phyloP scores from a whole-genome alignment of 805 yeast species.

The Suhomyces emberorum region DNA sequence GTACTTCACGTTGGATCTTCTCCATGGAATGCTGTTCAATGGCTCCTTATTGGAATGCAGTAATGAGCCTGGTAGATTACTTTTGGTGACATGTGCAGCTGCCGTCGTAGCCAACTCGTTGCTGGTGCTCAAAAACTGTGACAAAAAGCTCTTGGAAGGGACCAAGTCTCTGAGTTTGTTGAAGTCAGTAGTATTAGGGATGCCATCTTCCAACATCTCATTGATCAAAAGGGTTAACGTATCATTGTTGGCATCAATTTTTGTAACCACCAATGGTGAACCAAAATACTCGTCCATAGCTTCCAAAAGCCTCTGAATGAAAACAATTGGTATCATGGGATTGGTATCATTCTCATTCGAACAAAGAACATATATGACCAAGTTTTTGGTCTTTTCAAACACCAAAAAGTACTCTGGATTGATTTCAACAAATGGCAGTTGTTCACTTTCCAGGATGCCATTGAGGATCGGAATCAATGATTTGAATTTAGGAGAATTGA shows the following conservation, averaged over 20 bases:
- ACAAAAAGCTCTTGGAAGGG: constrained; percentile 58
- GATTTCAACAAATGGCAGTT: constrained; percentile 25
- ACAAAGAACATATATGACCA: constrained; percentile 29
- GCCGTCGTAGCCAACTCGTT: constrained; percentile 31
- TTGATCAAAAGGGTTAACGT: constrained; percentile 66
- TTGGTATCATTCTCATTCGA: constrained; percentile 25
- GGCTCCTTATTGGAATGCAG: constrained; percentile 1
- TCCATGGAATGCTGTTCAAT: constrained; percentile 62
- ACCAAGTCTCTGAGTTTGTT: constrained; percentile 67
- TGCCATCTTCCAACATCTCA: constrained; percentile 76
- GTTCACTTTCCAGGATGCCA: constrained; percentile 6
- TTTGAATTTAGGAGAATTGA: constrained; percentile 30
- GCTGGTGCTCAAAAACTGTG: constrained; percentile 46
- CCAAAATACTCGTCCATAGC: constrained; percentile 59
- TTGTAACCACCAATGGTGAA: constrained; percentile 50
- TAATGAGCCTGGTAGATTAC: background rate
- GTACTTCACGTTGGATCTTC: constrained; percentile 65
- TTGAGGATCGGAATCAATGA: constrained; percentile 19
- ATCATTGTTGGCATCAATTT: constrained; percentile 67
- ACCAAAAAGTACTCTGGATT: constrained; percentile 29
- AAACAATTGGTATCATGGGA: constrained; percentile 54
- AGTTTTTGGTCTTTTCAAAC: constrained; percentile 18
- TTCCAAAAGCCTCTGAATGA: constrained; percentile 48
- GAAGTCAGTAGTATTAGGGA: constrained; percentile 68
- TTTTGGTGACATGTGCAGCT: constrained; percentile 13